Evolutionary conservation across 75 land plant species (phyloP).

Genomic region (Selaginella tamariscina): DNA sequence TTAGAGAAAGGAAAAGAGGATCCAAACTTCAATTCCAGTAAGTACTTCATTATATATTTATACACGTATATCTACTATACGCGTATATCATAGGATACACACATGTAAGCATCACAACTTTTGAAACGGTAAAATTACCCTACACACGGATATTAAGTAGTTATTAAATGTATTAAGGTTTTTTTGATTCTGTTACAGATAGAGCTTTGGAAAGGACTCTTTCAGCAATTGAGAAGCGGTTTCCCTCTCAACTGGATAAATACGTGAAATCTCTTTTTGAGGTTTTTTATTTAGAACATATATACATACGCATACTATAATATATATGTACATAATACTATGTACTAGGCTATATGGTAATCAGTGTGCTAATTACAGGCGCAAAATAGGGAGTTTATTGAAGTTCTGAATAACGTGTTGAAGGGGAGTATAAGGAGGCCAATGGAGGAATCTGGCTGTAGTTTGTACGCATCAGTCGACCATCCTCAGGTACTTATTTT

Average conservation of each 20-base stretch:
- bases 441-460: slow-evolving; percentile 38
- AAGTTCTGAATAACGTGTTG: slow-evolving; percentile 30
- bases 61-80: background rate
- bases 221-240: slow-evolving; percentile 29
- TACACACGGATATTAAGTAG: too few relatives aligned
- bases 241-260: slow-evolving; percentile 38
- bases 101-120: too few relatives aligned
- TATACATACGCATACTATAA: background rate
- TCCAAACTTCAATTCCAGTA: background rate
- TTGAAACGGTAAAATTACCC: too few relatives aligned
- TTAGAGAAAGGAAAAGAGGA: background rate
- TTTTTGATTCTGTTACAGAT: slow-evolving; percentile 25
- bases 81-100: too few relatives aligned
- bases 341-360: too few relatives aligned
- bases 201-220: slow-evolving; percentile 34
- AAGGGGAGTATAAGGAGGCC: slow-evolving; percentile 34
- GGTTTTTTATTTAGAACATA: slow-evolving; percentile 32
- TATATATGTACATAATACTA: background rate
- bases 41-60: background rate
- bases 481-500: slow-evolving; percentile 51
- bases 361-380: background rate
- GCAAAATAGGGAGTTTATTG: slow-evolving; percentile 4
- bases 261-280: slow-evolving; percentile 44
- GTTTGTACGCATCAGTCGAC: slow-evolving; percentile 48
- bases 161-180: background rate